Evolutionary conservation across 1,284 basidiomycete species (phyloP).

Genomic region (Ganoderma multipileum): DNA sequence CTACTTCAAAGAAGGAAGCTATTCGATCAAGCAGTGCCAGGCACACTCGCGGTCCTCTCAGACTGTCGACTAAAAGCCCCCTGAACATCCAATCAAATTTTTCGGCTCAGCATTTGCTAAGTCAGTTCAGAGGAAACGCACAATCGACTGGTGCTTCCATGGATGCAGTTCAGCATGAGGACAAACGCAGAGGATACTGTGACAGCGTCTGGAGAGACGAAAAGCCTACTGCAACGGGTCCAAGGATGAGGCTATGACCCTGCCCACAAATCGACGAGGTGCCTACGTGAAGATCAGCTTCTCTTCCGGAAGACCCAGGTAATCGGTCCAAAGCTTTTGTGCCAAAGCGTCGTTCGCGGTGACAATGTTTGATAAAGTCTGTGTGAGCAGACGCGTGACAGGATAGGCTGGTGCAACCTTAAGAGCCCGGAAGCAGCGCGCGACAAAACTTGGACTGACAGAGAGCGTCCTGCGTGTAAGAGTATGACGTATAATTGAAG

Average conservation of each 20-base stretch:
- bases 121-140: slow-evolving; percentile 45
- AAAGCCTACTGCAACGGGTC: slow-evolving; percentile 64
- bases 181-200: slow-evolving; percentile 71
- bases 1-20: slow-evolving; percentile 67
- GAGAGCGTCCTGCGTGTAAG: slow-evolving; percentile 57
- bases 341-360: slow-evolving; percentile 69
- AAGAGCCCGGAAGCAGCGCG: not conserved
- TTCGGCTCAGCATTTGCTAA: not conserved
- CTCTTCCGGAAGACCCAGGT: slow-evolving; percentile 73
- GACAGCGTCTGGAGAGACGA: slow-evolving; percentile 70
- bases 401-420: slow-evolving; percentile 52
- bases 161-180: slow-evolving; percentile 76
- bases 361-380: slow-evolving; percentile 77
- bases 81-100: slow-evolving; percentile 37
- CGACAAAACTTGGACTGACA: slow-evolving; percentile 47
- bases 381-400: slow-evolving; percentile 65
- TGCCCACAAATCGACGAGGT: slow-evolving; percentile 4
- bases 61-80: slow-evolving; percentile 55
- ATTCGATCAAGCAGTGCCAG: slow-evolving; percentile 70
- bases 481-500: slow-evolving; percentile 76
- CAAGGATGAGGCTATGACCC: slow-evolving; percentile 10
- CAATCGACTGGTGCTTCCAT: slow-evolving; percentile 61
- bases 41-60: slow-evolving; percentile 66
- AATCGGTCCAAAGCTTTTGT: slow-evolving; percentile 64
- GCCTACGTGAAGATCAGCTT: slow-evolving; percentile 75